Evolutionary conservation across 345 rosid genomes (phyloP).

Genomic region (Euphorbia lathyris): DNA sequence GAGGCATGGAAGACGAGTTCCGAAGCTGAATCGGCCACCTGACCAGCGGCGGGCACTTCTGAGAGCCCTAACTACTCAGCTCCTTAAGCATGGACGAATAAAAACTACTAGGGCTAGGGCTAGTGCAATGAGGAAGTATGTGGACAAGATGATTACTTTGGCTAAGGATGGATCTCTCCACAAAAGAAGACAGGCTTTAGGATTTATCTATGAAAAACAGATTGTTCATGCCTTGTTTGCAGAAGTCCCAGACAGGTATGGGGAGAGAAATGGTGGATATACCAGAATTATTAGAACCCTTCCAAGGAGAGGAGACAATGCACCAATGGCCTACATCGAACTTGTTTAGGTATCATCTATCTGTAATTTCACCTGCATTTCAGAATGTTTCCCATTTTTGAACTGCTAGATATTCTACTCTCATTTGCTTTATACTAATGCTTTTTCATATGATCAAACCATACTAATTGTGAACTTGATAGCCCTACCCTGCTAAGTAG

Average conservation of each 20-base stretch:
- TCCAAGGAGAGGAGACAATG: constrained; percentile 96
- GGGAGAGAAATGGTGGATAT: constrained; percentile 90
- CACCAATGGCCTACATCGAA: constrained; percentile 95
- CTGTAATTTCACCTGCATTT: constrained; percentile 2
- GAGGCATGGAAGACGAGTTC: constrained; percentile 83
- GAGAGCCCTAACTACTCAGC: constrained; percentile 91
- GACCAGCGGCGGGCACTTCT: constrained; percentile 83
- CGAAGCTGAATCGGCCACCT: constrained; percentile 90
- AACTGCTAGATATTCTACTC: no score
- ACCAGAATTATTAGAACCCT: constrained; percentile 89
- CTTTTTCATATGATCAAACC: not conserved
- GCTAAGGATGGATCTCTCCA: constrained; percentile 91
- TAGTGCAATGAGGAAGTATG: constrained; percentile 78
- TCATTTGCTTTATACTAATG: no score
- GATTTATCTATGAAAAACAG: constrained; percentile 86
- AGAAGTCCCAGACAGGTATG: constrained; percentile 79
- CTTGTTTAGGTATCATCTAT: constrained; percentile 53
- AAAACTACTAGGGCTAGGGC: constrained; percentile 90
- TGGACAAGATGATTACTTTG: constrained; percentile 88
- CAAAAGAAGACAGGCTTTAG: constrained; percentile 85
- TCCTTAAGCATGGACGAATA: constrained; percentile 80
- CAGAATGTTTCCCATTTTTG: not conserved
- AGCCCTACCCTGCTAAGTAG: no score
- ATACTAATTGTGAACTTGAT: not conserved
- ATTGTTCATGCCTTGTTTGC: constrained; percentile 86